Conservation (phyloP, 1,284 basidiomycete genomes). For the Tilletia setariae region DNA sequence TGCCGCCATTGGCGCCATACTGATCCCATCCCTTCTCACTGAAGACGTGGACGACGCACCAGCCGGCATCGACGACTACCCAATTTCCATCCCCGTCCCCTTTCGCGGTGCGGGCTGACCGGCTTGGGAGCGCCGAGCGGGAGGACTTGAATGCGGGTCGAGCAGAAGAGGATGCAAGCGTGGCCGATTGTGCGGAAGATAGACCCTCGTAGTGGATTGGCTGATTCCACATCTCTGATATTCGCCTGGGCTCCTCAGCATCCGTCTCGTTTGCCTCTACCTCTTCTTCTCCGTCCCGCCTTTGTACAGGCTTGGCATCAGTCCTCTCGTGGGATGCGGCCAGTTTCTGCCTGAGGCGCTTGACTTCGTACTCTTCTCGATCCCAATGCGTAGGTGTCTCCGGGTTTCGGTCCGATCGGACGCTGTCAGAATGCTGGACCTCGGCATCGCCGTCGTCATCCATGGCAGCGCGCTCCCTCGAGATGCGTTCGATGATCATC, state of each 20-base stretch:
- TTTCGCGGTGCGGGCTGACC: constrained; percentile 20
- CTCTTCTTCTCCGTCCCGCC: too few relatives aligned
- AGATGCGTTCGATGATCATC: constrained; percentile 12
- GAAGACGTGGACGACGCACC: constrained; percentile 54
- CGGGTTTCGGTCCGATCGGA: background rate
- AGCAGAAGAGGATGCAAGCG: constrained; percentile 27
- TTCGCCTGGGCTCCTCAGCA: too few relatives aligned
- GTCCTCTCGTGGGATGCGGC: constrained; percentile 21
- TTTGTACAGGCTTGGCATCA: background rate
- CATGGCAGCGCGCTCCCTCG: constrained; percentile 5
- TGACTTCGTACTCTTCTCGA: background rate
- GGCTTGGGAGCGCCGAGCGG: background rate
- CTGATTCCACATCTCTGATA: background rate
- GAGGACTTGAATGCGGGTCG: constrained; percentile 13
- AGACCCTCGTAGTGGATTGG: constrained; percentile 33
- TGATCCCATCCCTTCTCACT: constrained; percentile 40
- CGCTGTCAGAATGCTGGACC: background rate
- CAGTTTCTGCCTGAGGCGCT: background rate
- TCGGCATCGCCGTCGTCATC: background rate
- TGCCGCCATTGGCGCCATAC: constrained; percentile 20
- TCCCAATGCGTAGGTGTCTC: background rate
- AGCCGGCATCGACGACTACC: constrained; percentile 52
- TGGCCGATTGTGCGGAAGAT: constrained; percentile 29
- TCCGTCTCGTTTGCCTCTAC: background rate
- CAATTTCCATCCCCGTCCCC: constrained; percentile 49